Conservation (phyloP, 495 filamentous ascomycete genomes). For the Saxispiralis lemnorum region DNA sequence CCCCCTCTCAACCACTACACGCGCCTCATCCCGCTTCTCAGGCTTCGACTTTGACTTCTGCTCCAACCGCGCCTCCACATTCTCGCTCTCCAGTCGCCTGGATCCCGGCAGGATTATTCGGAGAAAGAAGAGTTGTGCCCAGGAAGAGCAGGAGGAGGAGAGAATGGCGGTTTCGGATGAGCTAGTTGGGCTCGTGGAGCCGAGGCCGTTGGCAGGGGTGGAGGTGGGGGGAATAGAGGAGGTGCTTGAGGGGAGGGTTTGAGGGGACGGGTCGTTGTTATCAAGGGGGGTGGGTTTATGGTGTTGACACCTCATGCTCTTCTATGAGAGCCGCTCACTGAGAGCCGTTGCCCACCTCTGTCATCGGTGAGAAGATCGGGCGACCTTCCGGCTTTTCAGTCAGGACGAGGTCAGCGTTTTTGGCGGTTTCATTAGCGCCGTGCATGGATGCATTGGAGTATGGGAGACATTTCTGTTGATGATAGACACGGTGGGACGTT, state of each 20-base stretch:
- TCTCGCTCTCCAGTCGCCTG: neutral
- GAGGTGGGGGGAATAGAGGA: slow-evolving; percentile 22
- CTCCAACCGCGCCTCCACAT: slow-evolving; percentile 13
- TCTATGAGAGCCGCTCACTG: too few species aligned
- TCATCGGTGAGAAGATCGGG: too few species aligned
- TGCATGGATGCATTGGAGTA: too few species aligned
- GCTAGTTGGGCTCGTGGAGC: slow-evolving; percentile 22
- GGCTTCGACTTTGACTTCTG: slow-evolving; percentile 11
- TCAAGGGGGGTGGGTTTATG: too few species aligned
- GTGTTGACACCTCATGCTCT: too few species aligned
- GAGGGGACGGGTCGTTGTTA: neutral
- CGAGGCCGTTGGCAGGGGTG: slow-evolving; percentile 14
- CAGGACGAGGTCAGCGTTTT: too few species aligned
- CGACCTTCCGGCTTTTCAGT: too few species aligned
- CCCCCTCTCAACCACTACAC: slow-evolving; percentile 7
- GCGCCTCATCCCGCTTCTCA: slow-evolving; percentile 11
- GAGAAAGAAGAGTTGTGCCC: slow-evolving; percentile 19
- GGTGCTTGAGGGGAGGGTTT: slow-evolving; percentile 21
- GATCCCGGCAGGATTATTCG: slow-evolving; percentile 15
- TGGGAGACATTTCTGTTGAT: too few species aligned
- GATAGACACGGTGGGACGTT: too few species aligned
- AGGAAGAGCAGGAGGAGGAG: slow-evolving; percentile 25
- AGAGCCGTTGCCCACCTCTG: too few species aligned
- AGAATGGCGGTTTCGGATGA: slow-evolving; percentile 16
- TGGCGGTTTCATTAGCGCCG: too few species aligned